phyloP scores from a whole-genome alignment of 116 monocot species.

The Papilionanthe hybrid region DNA sequence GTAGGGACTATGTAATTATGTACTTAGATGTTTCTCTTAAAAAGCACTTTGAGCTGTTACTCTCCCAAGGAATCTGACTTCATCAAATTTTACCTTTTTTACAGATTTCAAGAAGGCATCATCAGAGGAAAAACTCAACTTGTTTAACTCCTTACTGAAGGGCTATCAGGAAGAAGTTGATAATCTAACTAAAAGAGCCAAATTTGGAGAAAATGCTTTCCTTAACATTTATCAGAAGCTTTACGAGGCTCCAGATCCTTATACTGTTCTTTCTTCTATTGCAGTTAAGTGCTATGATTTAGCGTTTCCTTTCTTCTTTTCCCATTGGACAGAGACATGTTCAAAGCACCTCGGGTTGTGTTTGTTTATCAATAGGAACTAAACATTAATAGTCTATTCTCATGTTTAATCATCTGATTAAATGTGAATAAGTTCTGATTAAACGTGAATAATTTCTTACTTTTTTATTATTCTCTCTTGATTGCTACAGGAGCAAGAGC shows the following conservation, averaged over 20 bases:
- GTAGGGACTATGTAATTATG: not conserved
- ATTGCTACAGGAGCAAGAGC: slow-evolving; percentile 68
- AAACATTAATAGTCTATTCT: not conserved
- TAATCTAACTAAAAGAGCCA: slow-evolving; percentile 98
- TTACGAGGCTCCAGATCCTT: slow-evolving; percentile 99
- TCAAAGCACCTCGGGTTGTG: not conserved
- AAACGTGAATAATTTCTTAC: not conserved
- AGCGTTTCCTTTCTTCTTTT: not conserved
- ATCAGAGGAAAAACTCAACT: slow-evolving; percentile 77
- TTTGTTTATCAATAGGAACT: not conserved
- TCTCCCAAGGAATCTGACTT: not conserved
- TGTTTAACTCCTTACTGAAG: slow-evolving; percentile 87
- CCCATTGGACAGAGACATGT: not conserved
- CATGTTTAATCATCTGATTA: not conserved
- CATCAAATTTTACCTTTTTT: slow-evolving; percentile 8
- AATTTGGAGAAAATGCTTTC: slow-evolving; percentile 99
- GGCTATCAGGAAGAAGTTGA: slow-evolving; percentile 99
- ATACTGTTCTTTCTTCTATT: slow-evolving; percentile 85
- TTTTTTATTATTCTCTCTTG: not conserved
- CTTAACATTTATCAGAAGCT: slow-evolving; percentile 98
- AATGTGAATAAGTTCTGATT: not conserved
- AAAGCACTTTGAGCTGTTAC: not conserved
- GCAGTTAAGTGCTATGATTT: slow-evolving; percentile 45
- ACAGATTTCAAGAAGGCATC: slow-evolving; percentile 98
- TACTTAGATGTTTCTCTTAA: not conserved